Base-by-base conservation (phyloP, 2,329 filamentous ascomycete genomes). In the Aspergillus sclerotialis region DNA sequence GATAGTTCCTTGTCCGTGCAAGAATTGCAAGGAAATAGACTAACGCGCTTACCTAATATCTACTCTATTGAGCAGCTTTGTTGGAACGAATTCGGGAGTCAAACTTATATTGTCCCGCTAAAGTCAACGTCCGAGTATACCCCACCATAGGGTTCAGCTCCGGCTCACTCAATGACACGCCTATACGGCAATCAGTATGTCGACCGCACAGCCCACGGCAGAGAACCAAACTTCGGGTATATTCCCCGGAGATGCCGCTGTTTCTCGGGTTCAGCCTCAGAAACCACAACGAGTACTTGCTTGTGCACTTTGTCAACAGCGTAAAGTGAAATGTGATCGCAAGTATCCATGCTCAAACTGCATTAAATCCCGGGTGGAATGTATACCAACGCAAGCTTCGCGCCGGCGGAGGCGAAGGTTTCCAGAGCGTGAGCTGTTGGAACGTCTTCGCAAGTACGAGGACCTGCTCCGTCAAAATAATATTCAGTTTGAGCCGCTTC, bases 311-410 rank as follows among this genome's bases (percentile, higher is more conserved):
- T 90, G 84, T 52, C 82, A 88, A 54, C 81, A 84, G 55, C 76
- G 82, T 40, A 87, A 87, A 56, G 73, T 87, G 27, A 79, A 79
- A 39, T 87, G 83, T 58, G 78, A 86, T 58, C 82, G 81, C 59
- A 76, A 72, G 46, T 79, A 79, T 58, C 82, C 82, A 11, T 87
- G 83, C 52, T 68, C 73, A 48, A 81, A 82, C 58, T 86, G 82
- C 52, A 65, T 77, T 53, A 80, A 75, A 58, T 71, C 75, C 33
- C 63, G 69, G 14, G 72, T 72, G 19, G 73, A 83, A 45, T 87
- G 79, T 21, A 48, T 70, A 4, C 63, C 66, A 3, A 58, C 62
- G n/a, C n/a, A n/a, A 60, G 74, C 43, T 64, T 76, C 44, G 2
- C 45, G 46, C 59, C 76, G 52, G 65, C 78, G 53, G 67, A 77